Percentiles rank a stretch among this genome's conserved stretches.
These are phyloP conservation scores for Candida tibetensis DNA, from an alignment of 805 yeast genomes.

Conservation along the genomic window DNA sequence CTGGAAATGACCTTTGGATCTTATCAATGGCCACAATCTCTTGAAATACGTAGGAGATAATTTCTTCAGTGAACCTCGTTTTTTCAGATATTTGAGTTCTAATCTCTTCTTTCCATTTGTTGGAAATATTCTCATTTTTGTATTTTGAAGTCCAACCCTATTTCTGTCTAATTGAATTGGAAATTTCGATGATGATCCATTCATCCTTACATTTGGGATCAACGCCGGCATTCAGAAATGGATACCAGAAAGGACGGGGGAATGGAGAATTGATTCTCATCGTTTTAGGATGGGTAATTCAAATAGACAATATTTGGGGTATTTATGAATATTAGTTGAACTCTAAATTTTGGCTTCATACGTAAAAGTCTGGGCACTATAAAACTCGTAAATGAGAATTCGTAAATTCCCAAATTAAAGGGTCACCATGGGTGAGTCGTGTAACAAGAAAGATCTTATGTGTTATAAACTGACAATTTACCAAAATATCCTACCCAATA, in stretches of 20 bases:
- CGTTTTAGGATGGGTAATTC: too few species aligned
- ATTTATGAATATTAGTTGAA: too few species aligned
- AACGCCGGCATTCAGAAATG: background rate
- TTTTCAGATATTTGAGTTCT: slow-evolving; percentile 2
- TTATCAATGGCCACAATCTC: slow-evolving; percentile 15
- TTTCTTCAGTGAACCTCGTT: slow-evolving; percentile 8
- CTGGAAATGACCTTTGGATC: background rate
- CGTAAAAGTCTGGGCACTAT: too few species aligned
- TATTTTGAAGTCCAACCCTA: slow-evolving; percentile 23
- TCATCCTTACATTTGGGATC: slow-evolving; percentile 1
- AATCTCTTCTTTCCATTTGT: slow-evolving; percentile 27
- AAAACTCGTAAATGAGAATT: too few species aligned
- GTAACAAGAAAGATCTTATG: too few species aligned
- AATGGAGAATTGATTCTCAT: slow-evolving; percentile 1
- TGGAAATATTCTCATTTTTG: slow-evolving; percentile 17
- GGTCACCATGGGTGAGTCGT: too few species aligned
- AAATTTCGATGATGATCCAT: background rate
- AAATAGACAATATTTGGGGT: too few species aligned
- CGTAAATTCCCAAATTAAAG: too few species aligned
- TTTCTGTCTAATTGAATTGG: slow-evolving; percentile 3
- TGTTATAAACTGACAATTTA: too few species aligned
- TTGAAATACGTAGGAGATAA: slow-evolving; percentile 12
- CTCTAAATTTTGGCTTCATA: too few species aligned
- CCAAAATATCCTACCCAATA: too few species aligned
- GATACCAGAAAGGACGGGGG: slow-evolving; percentile 1